phyloP scores from a whole-genome alignment of 345 rosid species.

The Microthlaspi erraticum region DNA sequence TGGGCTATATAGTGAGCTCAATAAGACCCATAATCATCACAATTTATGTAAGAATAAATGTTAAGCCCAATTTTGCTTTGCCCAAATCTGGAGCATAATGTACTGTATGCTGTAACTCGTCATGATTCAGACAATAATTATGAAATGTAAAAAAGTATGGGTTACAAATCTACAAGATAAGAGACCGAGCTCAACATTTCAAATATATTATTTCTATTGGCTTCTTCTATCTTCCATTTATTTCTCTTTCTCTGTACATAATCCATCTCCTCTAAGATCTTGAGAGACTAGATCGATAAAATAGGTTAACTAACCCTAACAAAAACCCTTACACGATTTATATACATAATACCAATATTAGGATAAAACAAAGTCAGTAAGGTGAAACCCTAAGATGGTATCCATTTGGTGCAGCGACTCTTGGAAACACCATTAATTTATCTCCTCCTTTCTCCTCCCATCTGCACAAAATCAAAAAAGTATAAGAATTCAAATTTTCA shows the following conservation, averaged over 20 bases:
- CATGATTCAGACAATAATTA: not conserved
- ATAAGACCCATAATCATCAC: no score
- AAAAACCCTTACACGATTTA: constrained; percentile 6
- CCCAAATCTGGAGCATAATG: no score
- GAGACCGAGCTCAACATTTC: constrained; percentile 32
- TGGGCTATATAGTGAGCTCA: no score
- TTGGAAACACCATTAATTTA: constrained; percentile 75
- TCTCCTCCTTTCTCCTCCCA: constrained; percentile 90
- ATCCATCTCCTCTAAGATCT: constrained; percentile 24
- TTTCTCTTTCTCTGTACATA: constrained; percentile 17
- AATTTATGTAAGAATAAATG: no score
- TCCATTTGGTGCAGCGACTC: constrained; percentile 96
- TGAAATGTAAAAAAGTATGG: constrained; percentile 9
- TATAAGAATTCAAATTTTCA: constrained; percentile 6
- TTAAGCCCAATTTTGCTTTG: no score
- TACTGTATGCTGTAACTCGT: not conserved
- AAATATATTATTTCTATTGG: constrained; percentile 6
- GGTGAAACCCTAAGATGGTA: constrained; percentile 71
- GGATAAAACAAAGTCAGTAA: constrained; percentile 44
- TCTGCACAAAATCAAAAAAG: constrained; percentile 52
- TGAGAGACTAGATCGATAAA: constrained; percentile 22
- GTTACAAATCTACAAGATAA: constrained; percentile 28
- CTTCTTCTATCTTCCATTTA: constrained; percentile 11
- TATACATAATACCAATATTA: constrained; percentile 25
- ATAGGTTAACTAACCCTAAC: constrained; percentile 28